Percentiles rank a stretch among this genome's conserved stretches.
Conservation (phyloP, 768 basidiomycete species). For the Butyriboletus loyo region DNA sequence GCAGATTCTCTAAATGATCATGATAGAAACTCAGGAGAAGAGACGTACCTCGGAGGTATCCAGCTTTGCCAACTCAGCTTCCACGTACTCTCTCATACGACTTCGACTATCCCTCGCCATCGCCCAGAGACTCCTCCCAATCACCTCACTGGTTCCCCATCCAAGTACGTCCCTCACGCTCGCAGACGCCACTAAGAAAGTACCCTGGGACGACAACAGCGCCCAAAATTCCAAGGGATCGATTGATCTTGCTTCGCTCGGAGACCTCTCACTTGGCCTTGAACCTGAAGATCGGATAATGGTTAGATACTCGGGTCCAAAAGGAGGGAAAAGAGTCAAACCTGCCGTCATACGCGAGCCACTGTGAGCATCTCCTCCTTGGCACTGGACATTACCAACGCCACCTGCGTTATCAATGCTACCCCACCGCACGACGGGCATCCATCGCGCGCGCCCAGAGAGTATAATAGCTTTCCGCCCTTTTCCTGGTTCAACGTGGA, state of each 20-base stretch:
- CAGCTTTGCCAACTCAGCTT: slow-evolving; percentile 27
- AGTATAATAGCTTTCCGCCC: slow-evolving; percentile 93
- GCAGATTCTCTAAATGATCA: neutral
- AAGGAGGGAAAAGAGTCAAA: neutral
- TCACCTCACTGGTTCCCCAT: slow-evolving; percentile 51
- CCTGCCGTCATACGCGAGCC: slow-evolving; percentile 22
- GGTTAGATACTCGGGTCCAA: neutral
- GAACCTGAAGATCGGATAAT: slow-evolving; percentile 3
- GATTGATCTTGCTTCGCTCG: neutral
- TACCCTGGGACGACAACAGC: slow-evolving; percentile 42
- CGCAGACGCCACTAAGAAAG: slow-evolving; percentile 49
- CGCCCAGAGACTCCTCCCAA: slow-evolving; percentile 45
- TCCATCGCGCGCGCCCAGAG: slow-evolving; percentile 70
- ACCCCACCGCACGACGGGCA: slow-evolving; percentile 63
- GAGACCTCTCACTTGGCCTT: neutral
- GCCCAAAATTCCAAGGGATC: slow-evolving; percentile 50
- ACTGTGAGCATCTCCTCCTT: neutral
- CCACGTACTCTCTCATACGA: slow-evolving; percentile 19
- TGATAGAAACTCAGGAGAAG: neutral
- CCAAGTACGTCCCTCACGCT: slow-evolving; percentile 64
- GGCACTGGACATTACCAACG: neutral
- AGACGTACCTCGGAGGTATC: slow-evolving; percentile 17
- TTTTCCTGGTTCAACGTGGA: slow-evolving; percentile 91
- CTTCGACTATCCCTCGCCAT: slow-evolving; percentile 31
- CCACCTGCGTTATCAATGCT: slow-evolving; percentile 51